Evolutionary conservation across 208 protist genomes (phyloP).

Genomic region (Trypanosoma avium): DNA sequence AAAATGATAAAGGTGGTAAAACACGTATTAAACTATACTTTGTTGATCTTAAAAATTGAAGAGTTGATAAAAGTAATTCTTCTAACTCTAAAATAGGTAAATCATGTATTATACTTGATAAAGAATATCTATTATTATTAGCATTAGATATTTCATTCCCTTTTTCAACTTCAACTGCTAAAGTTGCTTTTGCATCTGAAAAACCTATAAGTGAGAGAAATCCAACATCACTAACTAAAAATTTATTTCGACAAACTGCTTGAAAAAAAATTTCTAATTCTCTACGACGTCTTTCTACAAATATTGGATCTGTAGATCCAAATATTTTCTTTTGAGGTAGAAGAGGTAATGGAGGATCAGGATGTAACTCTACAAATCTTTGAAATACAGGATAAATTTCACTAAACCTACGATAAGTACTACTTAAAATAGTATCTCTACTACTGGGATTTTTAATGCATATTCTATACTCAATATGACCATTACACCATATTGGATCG

Average conservation of each 20-base stretch:
- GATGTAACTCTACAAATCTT: constrained; percentile 16
- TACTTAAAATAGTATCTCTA: background rate
- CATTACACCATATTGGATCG: constrained; percentile 16
- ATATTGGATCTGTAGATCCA: constrained; percentile 22
- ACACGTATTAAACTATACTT: constrained; percentile 13
- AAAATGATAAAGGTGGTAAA: constrained; percentile 18
- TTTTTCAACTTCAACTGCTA: constrained; percentile 3
- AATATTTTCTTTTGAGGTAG: constrained; percentile 28
- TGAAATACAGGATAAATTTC: constrained; percentile 34
- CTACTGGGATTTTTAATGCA: constrained; percentile 5
- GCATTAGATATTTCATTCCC: background rate
- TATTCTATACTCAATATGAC: constrained; percentile 26
- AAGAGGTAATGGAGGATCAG: constrained; percentile 24
- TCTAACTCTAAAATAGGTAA: constrained; percentile 21
- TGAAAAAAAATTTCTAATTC: constrained; percentile 28
- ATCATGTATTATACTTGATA: constrained; percentile 7
- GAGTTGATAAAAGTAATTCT: constrained; percentile 9
- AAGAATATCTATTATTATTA: background rate
- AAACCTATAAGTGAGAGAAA: constrained; percentile 31
- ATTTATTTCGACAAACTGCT: constrained; percentile 23
- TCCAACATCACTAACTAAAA: constrained; percentile 17
- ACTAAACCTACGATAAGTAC: constrained; percentile 31
- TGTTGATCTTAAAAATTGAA: constrained; percentile 24
- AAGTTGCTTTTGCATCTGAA: constrained; percentile 13
- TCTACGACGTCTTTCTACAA: constrained; percentile 24